Percentiles rank a stretch among this genome's conserved stretches.
phyloP scores from a whole-genome alignment of 805 yeast genomes.

The Brettanomyces naardenensis region DNA sequence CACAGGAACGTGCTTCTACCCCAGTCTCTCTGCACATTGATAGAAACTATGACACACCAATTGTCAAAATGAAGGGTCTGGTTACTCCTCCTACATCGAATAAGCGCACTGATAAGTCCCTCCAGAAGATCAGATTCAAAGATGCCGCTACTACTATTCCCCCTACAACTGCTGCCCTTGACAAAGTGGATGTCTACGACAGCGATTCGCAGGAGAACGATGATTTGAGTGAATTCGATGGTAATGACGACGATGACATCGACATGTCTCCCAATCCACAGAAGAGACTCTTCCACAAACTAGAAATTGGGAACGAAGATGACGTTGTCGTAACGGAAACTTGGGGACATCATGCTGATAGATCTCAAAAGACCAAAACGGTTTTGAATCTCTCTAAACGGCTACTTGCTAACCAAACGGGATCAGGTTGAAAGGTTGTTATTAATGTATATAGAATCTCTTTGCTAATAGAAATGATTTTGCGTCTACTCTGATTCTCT shows the following conservation, averaged over 20 bases:
- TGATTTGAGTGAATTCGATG: conserved; percentile 4
- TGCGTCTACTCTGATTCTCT: neutral
- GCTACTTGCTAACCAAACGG: neutral
- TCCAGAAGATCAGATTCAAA: neutral
- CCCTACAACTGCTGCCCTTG: neutral
- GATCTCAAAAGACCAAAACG: neutral
- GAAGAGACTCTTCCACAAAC: neutral
- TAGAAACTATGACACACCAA: neutral
- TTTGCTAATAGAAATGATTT: neutral
- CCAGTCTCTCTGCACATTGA: neutral
- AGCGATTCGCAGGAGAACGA: conserved; percentile 5
- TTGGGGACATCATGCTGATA: conserved; percentile 2
- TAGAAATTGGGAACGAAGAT: neutral
- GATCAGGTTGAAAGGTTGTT: neutral
- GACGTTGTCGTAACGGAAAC: conserved; percentile 3
- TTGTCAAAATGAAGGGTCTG: neutral
- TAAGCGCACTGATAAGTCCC: too few relatives aligned
- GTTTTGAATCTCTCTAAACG: neutral
- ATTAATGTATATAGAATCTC: neutral
- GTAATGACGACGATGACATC: neutral
- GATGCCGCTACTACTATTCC: neutral
- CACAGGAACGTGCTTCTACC: neutral
- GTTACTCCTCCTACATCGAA: conserved; percentile 1
- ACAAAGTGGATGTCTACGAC: conserved; percentile 2
- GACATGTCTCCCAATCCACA: neutral